Conservation (phyloP, 169 alveolate genomes). For the Miamiensis avidus region DNA sequence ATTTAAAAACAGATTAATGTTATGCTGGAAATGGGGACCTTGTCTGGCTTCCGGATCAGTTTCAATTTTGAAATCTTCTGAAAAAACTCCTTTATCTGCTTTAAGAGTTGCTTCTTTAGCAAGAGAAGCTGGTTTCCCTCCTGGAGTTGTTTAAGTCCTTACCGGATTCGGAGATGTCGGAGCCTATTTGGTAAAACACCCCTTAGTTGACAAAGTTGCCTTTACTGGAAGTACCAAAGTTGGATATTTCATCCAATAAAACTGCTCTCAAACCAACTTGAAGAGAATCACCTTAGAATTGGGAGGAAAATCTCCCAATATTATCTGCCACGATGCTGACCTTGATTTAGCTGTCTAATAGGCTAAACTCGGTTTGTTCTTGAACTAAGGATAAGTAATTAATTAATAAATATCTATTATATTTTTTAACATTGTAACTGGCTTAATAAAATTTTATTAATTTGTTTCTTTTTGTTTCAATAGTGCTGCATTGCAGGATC, state of each 20-base stretch:
- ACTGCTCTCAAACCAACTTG: constrained; percentile 57
- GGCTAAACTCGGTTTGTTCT: constrained; percentile 34
- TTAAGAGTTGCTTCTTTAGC: constrained; percentile 71
- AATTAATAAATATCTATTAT: too few species aligned
- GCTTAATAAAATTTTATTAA: too few species aligned
- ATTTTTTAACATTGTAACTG: too few species aligned
- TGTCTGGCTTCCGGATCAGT: constrained; percentile 83
- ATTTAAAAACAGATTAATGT: too few species aligned
- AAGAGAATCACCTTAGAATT: constrained; percentile 85
- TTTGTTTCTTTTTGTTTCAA: too few species aligned
- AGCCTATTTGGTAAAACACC: constrained; percentile 61
- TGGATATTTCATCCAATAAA: constrained; percentile 66
- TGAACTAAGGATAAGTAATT: constrained; percentile 37
- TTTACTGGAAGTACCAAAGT: constrained; percentile 88
- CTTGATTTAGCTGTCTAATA: constrained; percentile 76
- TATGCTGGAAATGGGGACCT: constrained; percentile 84
- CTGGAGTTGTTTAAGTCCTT: constrained; percentile 86
- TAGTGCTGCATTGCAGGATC: constrained; percentile 84
- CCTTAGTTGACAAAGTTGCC: constrained; percentile 75
- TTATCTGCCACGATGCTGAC: constrained; percentile 85
- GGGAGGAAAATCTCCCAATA: constrained; percentile 90
- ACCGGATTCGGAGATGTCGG: constrained; percentile 86
- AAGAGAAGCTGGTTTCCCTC: constrained; percentile 86
- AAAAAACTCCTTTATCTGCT: constrained; percentile 86
- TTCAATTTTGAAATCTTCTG: constrained; percentile 83